Evolutionary conservation across 2,329 filamentous ascomycete genomes (phyloP).

Genomic region (Pseudogymnoascus sp.): DNA sequence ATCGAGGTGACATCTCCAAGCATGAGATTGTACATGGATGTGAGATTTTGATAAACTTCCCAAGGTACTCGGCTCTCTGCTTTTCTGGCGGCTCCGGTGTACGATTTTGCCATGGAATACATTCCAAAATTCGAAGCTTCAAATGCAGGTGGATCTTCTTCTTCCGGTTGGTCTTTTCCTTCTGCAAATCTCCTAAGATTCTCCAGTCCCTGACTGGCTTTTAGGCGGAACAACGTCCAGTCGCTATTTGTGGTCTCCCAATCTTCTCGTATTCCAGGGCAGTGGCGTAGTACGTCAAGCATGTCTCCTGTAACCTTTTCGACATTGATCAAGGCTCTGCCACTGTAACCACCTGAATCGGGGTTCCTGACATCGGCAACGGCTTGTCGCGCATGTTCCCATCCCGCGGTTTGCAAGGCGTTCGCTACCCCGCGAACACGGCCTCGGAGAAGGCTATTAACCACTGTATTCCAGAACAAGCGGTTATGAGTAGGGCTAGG

Average conservation of each 20-base stretch:
- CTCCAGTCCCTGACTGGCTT: constrained; percentile 60
- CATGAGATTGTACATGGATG: constrained; percentile 72
- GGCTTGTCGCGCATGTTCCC: constrained; percentile 64
- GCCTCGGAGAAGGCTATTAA: constrained; percentile 66
- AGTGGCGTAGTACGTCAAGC: constrained; percentile 62
- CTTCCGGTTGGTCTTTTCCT: constrained; percentile 50
- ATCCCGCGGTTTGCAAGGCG: constrained; percentile 67
- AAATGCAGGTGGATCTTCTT: constrained; percentile 30
- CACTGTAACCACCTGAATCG: constrained; percentile 62
- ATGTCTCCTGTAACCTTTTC: constrained; percentile 63
- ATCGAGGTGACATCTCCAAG: constrained; percentile 71
- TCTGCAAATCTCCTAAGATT: constrained; percentile 74
- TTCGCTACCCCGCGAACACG: constrained; percentile 60
- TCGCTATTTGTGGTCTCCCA: constrained; percentile 80
- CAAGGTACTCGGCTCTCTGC: constrained; percentile 84
- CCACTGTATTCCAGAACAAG: constrained; percentile 82
- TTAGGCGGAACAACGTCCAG: constrained; percentile 77
- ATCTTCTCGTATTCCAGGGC: constrained; percentile 58
- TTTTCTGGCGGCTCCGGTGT: constrained; percentile 60
- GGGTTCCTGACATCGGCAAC: constrained; percentile 47
- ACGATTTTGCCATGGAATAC: constrained; percentile 49
- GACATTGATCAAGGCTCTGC: constrained; percentile 70
- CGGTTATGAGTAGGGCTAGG: constrained; percentile 70
- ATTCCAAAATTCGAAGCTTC: constrained; percentile 34
- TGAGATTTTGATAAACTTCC: constrained; percentile 80